Evolutionary conservation across 768 basidiomycete species (phyloP).

Genomic region (Psilocybe azurescens): DNA sequence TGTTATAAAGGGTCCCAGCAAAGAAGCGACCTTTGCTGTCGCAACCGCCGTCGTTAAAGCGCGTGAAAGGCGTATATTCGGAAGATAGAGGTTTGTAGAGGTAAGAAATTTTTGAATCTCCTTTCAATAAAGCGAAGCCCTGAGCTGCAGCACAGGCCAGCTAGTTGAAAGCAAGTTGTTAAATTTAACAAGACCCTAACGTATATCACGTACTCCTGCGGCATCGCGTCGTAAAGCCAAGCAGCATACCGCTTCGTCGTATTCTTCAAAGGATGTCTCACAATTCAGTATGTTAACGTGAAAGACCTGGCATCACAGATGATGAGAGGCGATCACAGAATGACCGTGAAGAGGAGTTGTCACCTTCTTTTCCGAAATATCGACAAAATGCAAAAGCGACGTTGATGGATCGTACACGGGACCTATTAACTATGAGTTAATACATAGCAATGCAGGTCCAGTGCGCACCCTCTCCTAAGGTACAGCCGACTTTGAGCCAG

Average conservation of each 20-base stretch:
- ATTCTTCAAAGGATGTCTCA: slow-evolving; percentile 50
- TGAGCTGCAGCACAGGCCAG: slow-evolving; percentile 62
- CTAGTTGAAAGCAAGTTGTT: slow-evolving; percentile 34
- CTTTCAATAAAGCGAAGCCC: slow-evolving; percentile 59
- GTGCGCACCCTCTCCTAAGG: slow-evolving; percentile 63
- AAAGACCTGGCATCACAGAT: slow-evolving; percentile 44
- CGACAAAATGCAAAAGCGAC: slow-evolving; percentile 67
- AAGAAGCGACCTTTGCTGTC: slow-evolving; percentile 69
- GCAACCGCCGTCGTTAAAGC: slow-evolving; percentile 78
- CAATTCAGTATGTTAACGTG: slow-evolving; percentile 50
- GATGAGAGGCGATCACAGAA: slow-evolving; percentile 12
- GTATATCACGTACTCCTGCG: slow-evolving; percentile 45
- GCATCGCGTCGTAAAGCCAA: slow-evolving; percentile 55
- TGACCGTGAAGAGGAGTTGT: slow-evolving; percentile 5
- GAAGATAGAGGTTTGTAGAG: slow-evolving; percentile 56
- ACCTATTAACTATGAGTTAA: slow-evolving; percentile 37
- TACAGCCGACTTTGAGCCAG: slow-evolving; percentile 57
- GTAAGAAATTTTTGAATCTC: slow-evolving; percentile 48
- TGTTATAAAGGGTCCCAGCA: slow-evolving; percentile 64
- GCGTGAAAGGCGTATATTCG: slow-evolving; percentile 45
- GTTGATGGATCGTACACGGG: slow-evolving; percentile 65
- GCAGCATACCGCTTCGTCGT: slow-evolving; percentile 61
- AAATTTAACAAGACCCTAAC: not conserved
- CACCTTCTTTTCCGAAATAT: slow-evolving; percentile 63
- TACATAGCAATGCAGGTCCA: slow-evolving; percentile 1